Evolutionary conservation across 176 grass and related monocot species (phyloP), one percentile per base, ranked within the genome.

Genomic region (Saccharum spontaneum): DNA sequence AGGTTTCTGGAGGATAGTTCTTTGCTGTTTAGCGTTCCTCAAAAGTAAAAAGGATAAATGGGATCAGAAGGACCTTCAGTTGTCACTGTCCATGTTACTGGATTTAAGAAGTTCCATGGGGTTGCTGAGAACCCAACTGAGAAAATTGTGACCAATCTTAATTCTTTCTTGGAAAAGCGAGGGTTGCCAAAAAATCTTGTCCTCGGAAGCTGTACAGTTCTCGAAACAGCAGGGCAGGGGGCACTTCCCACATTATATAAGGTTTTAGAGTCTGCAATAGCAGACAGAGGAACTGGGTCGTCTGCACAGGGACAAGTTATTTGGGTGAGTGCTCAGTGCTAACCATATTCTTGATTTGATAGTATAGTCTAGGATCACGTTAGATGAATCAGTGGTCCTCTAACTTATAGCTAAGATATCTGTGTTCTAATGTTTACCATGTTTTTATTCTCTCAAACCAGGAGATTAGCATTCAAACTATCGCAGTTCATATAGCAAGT

Each of bases 61-160:
- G 94, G 97, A 75, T 99, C 97, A 37, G 94, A 99, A 90, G 92
- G 97, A 61, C 97, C 97, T 36, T 97, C 91, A 77, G 83, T 88
- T 67, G 88, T 94, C 36, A 95, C 89, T 60, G 86, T 99, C 78
- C 92, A 99, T 76, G 54, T 97, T 74, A 99, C 97, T n/a, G 97
- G 97, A 63, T 99, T 99, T 87, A 97, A 97, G 84, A 99, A 94
- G 66, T 99, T 99, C 44, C 86, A 97, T 89, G 94, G 94, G 28
- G 94, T 99, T 60, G 84, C 92, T 57, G 97, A 99, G 63, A 99
- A 99, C 74, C 97, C 97, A 45, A 99, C 97, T 7, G 94, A 99
- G 82, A 97, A 81, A 82, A 96, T 94, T 82, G 93, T 91, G 44
- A 86, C 37, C 28, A 94, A 89, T 76, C 82, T 99, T 78, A 94